phyloP scores from a whole-genome alignment of 2,329 filamentous ascomycete species.

The Exophiala bonariae region DNA sequence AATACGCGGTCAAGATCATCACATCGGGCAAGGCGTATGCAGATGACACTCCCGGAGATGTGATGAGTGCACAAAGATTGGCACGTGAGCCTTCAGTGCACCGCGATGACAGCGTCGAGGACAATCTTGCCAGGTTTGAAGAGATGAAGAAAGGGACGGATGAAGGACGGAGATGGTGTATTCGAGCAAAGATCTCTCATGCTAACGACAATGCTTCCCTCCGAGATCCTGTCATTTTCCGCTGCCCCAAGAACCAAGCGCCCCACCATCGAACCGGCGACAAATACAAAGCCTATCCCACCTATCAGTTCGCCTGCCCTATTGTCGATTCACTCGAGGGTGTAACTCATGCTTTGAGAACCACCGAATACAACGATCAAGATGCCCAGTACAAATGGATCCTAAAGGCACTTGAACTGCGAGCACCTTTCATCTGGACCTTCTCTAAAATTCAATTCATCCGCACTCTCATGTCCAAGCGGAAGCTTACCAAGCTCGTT shows the following conservation, averaged over 20 bases:
- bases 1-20: conserved; percentile 81
- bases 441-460: conserved; percentile 56
- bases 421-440: conserved; percentile 51
- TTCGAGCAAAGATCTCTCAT: conserved; percentile 89
- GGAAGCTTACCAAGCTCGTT: conserved; percentile 53
- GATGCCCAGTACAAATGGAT: conserved; percentile 56
- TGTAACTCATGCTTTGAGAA: conserved; percentile 65
- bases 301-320: conserved; percentile 66
- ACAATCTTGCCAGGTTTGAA: conserved; percentile 82
- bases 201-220: conserved; percentile 94
- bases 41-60: conserved; percentile 88
- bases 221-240: conserved; percentile 95
- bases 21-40: conserved; percentile 86
- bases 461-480: conserved; percentile 51
- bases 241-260: conserved; percentile 68
- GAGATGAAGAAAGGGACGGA: conserved; percentile 88
- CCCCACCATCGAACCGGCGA: conserved; percentile 63
- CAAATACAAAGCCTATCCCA: conserved; percentile 67
- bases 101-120: conserved; percentile 75
- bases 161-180: conserved; percentile 81
- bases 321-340: conserved; percentile 64
- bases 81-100: conserved; percentile 79
- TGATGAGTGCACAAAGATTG: conserved; percentile 82
- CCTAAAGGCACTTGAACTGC: conserved; percentile 47
- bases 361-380: conserved; percentile 59